Conservation (phyloP, 2,329 filamentous ascomycete species). For the Claviceps spartinae region DNA sequence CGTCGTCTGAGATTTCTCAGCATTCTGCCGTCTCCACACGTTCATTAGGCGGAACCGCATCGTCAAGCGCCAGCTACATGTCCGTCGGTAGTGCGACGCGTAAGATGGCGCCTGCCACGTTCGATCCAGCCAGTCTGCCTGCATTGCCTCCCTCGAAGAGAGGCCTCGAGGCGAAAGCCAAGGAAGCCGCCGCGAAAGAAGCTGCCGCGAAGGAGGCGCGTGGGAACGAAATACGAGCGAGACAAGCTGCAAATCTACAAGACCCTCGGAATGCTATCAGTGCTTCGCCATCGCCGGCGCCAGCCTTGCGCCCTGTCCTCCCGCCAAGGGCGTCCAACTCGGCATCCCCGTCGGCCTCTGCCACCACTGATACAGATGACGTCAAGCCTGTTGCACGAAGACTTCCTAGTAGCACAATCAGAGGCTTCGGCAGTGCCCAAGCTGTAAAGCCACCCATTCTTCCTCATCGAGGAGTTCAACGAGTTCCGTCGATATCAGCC, state of each 20-base stretch:
- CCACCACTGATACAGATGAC: conserved; percentile 1
- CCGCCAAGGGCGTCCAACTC: conserved; percentile 31
- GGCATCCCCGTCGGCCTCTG: conserved; percentile 4
- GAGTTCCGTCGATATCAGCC: conserved; percentile 4
- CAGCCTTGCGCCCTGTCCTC: conserved; percentile 24
- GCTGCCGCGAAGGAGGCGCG: conserved; percentile 1
- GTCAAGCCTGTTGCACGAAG: conserved; percentile 5
- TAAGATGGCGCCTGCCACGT: conserved; percentile 38
- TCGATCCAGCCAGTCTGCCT: conserved; percentile 43
- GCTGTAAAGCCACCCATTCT: not conserved
- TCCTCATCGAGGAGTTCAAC: conserved; percentile 1
- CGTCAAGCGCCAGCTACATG: conserved; percentile 34
- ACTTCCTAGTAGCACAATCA: conserved; percentile 7
- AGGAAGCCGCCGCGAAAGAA: conserved; percentile 12
- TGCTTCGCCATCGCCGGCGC: conserved; percentile 7
- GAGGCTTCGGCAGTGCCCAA: conserved; percentile 11
- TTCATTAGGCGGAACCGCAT: conserved; percentile 31
- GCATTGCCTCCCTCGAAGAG: conserved; percentile 41
- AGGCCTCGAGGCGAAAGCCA: conserved; percentile 35
- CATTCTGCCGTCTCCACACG: conserved; percentile 39
- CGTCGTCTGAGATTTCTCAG: conserved; percentile 43
- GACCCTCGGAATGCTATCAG: conserved; percentile 16
- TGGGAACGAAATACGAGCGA: conserved; percentile 5
- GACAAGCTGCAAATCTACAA: conserved; percentile 3
- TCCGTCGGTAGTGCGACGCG: conserved; percentile 29